Base-by-base conservation (phyloP, 495 filamentous ascomycete species). In the Barbatosphaeria neglecta region DNA sequence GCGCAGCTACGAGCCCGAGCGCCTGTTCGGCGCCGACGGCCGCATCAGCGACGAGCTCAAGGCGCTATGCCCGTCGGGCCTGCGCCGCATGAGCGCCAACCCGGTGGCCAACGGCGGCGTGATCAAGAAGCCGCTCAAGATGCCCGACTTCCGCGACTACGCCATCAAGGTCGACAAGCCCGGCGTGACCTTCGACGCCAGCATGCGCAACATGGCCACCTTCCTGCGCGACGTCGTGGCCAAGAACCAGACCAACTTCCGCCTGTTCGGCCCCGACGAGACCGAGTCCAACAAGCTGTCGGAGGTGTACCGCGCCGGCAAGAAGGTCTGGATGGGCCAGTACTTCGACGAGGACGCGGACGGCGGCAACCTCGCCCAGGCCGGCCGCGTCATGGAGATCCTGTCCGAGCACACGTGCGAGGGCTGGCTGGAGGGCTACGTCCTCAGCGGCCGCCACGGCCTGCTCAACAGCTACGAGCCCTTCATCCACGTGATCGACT, bases 391-490 rank as follows among this genome's bases (percentile, higher is more conserved):
- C 10, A 86, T 87, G 83, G 82, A 87, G 59, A 87, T 87, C 55
- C 73, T 87, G 24, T 81, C 75, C 11, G 82, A 87, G 59, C 83
- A 87, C 56, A 87, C 81, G 15, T 77, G 75, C 51, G 83, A 87
- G 64, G 82, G 83, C 24, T 87, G 82, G 83, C 67, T 87, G 23
- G 83, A 87, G 63, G 83, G 82, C 11, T 87, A 85, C 54, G 62
- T 83, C 48, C 78, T 86, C 6, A 80, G 73, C 35, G 83, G 83
- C 13, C 71, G 82, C 4, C 82, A 87, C 53, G 82, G 83, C 17
- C 60, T 87, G 37, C 70, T 87, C 27, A 87, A 87, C 66, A 80
- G 76, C 63, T 87, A 87, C 65, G 82, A 87, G 57, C 82, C 83
- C 0, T 87, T 86, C 58, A 81, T 86, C 49, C 83, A 87, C 53